Base-by-base conservation (phyloP, 2,329 filamentous ascomycete genomes). In the Elsinoe arachidis region DNA sequence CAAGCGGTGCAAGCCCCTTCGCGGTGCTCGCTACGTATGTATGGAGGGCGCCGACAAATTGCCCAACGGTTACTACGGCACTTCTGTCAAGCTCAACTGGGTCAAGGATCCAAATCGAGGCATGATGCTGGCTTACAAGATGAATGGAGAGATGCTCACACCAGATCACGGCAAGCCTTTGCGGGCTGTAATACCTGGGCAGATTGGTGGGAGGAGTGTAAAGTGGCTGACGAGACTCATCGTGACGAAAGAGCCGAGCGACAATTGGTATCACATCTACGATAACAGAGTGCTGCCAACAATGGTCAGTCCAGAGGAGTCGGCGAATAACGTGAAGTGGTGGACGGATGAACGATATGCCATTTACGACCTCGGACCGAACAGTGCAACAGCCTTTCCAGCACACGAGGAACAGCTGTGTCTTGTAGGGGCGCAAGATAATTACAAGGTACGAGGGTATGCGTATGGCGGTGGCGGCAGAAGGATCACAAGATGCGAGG, bases 261-360 rank as follows among this genome's bases (percentile, higher is more conserved):
- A 92, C 61, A 96, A 95, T 67, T 95, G 90, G 89, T 96, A 96
- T 66, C 91, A 96, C 70, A 90, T 95, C 61, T 91, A 93, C 70
- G 91, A 96, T 69, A 96, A 96, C 68, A 78, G 90, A 59, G 90
- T 96, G 1, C 73, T 96, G 38, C 91, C 91, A 5, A 95, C 90
- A 0, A 91, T 85, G 80, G 79, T 96, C 14, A 86, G 85, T 10
- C 90, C 91, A 0, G 90, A 95, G 63, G 85, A 86, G 67, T 86
- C 88, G 59, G 84, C 85, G 1, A 81, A 86, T 61, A 77, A 90
- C 55, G 81, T 83, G 0, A 81, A 85, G 19, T 88, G 85, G 74
- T 96, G 91, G 91, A 85, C 77, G 65, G 91, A 96, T 68, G 90
- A 96, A 62, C 80, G 88, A 60, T 95, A 96, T 66, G 90, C 90